Evolutionary conservation across 2,329 filamentous ascomycete genomes (phyloP).

Genomic region (Pseudofabraea citricarpa): DNA sequence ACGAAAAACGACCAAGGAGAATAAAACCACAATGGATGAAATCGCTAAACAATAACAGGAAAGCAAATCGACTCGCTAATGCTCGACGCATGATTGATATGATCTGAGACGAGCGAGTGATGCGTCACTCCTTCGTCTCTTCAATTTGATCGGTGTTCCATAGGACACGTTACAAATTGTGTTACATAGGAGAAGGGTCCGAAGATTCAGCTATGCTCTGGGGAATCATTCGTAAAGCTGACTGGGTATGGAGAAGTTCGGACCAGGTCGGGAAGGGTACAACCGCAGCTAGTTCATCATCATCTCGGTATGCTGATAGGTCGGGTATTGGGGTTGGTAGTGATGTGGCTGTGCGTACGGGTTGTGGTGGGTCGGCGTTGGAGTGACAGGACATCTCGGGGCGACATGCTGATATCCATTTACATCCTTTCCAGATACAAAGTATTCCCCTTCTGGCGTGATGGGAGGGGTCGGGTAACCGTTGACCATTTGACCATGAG

Average conservation of each 20-base stretch:
- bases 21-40: slow-evolving; percentile 2
- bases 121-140: slow-evolving; percentile 3
- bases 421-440: slow-evolving; percentile 26
- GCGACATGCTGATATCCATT: slow-evolving; percentile 19
- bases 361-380: slow-evolving; percentile 47
- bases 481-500: slow-evolving; percentile 60
- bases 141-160: slow-evolving; percentile 9
- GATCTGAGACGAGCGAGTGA: background rate
- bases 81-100: slow-evolving; percentile 37
- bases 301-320: slow-evolving; percentile 38
- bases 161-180: slow-evolving; percentile 20
- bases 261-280: slow-evolving; percentile 1
- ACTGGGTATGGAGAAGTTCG: slow-evolving; percentile 5
- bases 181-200: slow-evolving; percentile 21
- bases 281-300: slow-evolving; percentile 21
- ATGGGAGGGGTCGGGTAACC: slow-evolving; percentile 84
- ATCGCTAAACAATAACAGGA: slow-evolving; percentile 23
- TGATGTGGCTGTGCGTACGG: slow-evolving; percentile 35
- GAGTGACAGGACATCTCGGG: slow-evolving; percentile 55
- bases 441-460: slow-evolving; percentile 67
- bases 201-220: background rate
- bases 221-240: background rate
- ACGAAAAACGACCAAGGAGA: slow-evolving; percentile 2
- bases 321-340: slow-evolving; percentile 39
- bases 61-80: slow-evolving; percentile 42